Conservation (phyloP, 768 basidiomycete species). For the Clavulina sp. region DNA sequence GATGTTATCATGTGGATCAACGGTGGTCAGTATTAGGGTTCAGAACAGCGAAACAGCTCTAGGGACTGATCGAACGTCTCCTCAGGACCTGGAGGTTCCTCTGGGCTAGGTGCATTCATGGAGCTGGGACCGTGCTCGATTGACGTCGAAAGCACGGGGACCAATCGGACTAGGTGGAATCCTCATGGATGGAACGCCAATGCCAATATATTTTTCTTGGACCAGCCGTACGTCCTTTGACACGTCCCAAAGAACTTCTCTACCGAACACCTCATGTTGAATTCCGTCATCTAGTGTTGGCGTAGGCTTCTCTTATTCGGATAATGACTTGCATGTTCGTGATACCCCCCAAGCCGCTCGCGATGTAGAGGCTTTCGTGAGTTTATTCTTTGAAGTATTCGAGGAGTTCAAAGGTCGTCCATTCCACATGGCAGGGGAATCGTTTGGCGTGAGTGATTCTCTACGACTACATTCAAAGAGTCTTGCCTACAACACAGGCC, state of each 20-base stretch:
- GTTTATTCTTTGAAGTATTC: constrained; percentile 62
- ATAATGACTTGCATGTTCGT: constrained; percentile 10
- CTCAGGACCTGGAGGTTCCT: background rate
- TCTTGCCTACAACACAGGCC: no score
- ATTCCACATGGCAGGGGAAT: constrained; percentile 46
- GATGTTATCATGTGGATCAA: constrained; percentile 11
- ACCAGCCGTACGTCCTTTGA: constrained; percentile 12
- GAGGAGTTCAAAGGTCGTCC: constrained; percentile 46
- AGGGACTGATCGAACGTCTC: background rate
- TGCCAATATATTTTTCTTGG: constrained; percentile 13
- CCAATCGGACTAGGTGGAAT: background rate
- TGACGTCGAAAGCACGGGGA: no score
- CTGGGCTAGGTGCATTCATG: constrained; percentile 3
- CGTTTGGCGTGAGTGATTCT: constrained; percentile 30
- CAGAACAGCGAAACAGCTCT: background rate
- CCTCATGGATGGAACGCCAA: constrained; percentile 9
- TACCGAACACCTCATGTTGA: no score
- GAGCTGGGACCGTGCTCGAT: constrained; percentile 2
- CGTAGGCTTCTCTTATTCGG: constrained; percentile 13
- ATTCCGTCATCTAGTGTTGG: no score
- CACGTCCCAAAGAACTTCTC: no score
- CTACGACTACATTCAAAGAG: constrained; percentile 11
- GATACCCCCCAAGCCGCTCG: constrained; percentile 50
- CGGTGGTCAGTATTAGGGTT: no score
- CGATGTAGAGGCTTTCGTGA: constrained; percentile 53